Percentiles rank a stretch among this genome's conserved stretches.
Conservation (phyloP, 371 early-diverging fungal genomes). For the Apophysomyces sp. region DNA sequence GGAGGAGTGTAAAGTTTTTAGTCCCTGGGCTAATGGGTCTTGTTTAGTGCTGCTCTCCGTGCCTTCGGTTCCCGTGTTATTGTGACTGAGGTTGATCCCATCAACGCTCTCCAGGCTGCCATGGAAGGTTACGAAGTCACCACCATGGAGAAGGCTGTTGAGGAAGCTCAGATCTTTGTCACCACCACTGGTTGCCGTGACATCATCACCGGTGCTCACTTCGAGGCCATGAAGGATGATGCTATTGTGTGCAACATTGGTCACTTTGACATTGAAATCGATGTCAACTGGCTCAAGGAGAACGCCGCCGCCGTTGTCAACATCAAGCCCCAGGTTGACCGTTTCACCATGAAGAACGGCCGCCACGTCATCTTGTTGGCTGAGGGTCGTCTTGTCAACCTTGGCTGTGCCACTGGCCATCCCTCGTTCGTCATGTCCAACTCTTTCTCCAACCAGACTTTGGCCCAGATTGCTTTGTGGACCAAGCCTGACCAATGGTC, state of each 20-base stretch:
- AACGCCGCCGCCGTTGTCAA: slow-evolving; percentile 83
- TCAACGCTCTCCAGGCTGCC: slow-evolving; percentile 97
- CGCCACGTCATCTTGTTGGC: slow-evolving; percentile 94
- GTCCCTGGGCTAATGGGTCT: neutral
- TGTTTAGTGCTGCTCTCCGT: slow-evolving; percentile 75
- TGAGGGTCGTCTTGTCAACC: slow-evolving; percentile 97
- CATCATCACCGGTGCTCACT: slow-evolving; percentile 91
- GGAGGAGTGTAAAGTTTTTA: neutral
- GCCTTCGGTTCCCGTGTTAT: slow-evolving; percentile 98
- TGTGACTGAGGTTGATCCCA: slow-evolving; percentile 96
- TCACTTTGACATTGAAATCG: slow-evolving; percentile 98
- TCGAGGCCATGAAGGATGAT: slow-evolving; percentile 93
- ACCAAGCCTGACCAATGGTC: slow-evolving; percentile 82
- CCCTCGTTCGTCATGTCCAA: slow-evolving; percentile 98
- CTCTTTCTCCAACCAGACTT: slow-evolving; percentile 97
- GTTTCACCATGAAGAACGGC: slow-evolving; percentile 89
- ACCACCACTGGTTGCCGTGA: slow-evolving; percentile 99
- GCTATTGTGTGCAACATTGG: slow-evolving; percentile 99
- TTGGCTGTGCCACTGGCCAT: slow-evolving; percentile 98
- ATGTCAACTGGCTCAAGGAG: slow-evolving; percentile 96
- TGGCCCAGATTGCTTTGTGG: slow-evolving; percentile 98
- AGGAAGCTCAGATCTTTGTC: slow-evolving; percentile 93
- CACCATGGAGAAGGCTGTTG: slow-evolving; percentile 93
- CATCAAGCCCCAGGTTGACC: slow-evolving; percentile 98
- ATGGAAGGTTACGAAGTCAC: slow-evolving; percentile 99